A percentile compares a stretch with the other conserved stretches of the same genome.
These are phyloP conservation scores for Alternaria conjuncta DNA, from an alignment of 2,329 filamentous ascomycete species.

Conservation along the genomic window DNA sequence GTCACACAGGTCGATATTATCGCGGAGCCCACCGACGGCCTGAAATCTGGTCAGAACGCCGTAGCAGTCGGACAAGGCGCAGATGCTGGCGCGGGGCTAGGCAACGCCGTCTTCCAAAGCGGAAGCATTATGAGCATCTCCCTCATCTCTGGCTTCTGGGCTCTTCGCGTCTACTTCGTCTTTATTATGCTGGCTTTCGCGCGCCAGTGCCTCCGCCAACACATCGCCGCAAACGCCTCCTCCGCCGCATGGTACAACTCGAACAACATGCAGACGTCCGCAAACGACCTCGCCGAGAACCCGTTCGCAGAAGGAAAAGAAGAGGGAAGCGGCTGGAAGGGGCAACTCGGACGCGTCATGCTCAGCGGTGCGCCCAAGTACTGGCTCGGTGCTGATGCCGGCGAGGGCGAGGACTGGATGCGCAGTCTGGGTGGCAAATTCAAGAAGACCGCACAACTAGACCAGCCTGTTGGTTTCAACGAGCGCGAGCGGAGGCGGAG, in stretches of 20 bases:
- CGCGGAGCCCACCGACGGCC: slow-evolving; percentile 54
- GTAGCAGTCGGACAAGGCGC: slow-evolving; percentile 55
- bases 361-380: slow-evolving; percentile 75
- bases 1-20: slow-evolving; percentile 64
- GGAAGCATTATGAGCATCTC: slow-evolving; percentile 78
- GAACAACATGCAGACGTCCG: slow-evolving; percentile 47
- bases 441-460: slow-evolving; percentile 53
- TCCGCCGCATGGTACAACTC: slow-evolving; percentile 50
- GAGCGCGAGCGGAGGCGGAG: slow-evolving; percentile 67
- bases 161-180: slow-evolving; percentile 81
- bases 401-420: slow-evolving; percentile 71
- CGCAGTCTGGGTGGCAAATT: slow-evolving; percentile 67
- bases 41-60: slow-evolving; percentile 59
- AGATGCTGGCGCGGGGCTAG: slow-evolving; percentile 55
- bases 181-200: slow-evolving; percentile 85
- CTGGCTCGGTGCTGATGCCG: slow-evolving; percentile 76
- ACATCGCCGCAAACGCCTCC: slow-evolving; percentile 60
- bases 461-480: slow-evolving; percentile 53
- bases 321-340: slow-evolving; percentile 81
- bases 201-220: slow-evolving; percentile 74
- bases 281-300: slow-evolving; percentile 63
- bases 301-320: slow-evolving; percentile 73
- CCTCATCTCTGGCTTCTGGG: slow-evolving; percentile 75
- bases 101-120: slow-evolving; percentile 69
- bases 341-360: slow-evolving; percentile 80